phyloP scores from a whole-genome alignment of 1,284 basidiomycete genomes.

The Taiwanofungus camphoratus region DNA sequence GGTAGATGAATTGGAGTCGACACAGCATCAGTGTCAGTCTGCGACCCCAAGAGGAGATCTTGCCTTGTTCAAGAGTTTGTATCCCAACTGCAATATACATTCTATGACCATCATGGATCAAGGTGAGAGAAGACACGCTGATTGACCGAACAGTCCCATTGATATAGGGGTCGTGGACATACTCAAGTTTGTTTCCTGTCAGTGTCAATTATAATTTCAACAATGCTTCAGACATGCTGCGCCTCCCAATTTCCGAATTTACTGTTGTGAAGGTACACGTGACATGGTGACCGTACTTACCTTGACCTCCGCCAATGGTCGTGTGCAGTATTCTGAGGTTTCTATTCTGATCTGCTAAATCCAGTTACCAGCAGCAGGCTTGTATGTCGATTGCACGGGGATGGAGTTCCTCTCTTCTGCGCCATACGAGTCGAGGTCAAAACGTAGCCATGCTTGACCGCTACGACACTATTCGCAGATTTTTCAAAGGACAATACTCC shows the following conservation, averaged over 20 bases:
- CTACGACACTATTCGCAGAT: constrained; percentile 43
- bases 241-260: too few species aligned
- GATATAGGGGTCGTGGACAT: too few species aligned
- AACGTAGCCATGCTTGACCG: constrained; percentile 35
- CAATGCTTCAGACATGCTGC: too few species aligned
- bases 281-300: too few species aligned
- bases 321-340: too few species aligned
- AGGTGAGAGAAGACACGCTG: neutral
- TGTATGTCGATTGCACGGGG: constrained; percentile 6
- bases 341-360: neutral
- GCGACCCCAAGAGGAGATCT: neutral
- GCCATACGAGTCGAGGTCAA: constrained; percentile 28
- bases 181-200: too few species aligned
- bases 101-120: constrained; percentile 12
- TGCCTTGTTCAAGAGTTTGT: constrained; percentile 27
- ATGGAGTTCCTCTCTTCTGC: constrained; percentile 19
- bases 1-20: too few species aligned
- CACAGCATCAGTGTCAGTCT: neutral
- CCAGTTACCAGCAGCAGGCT: neutral
- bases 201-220: too few species aligned
- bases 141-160: too few species aligned
- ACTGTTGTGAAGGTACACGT: too few species aligned
- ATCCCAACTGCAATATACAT: constrained; percentile 18
- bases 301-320: too few species aligned
- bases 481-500: constrained; percentile 38